Evolutionary conservation across 2,329 filamentous ascomycete genomes (phyloP), one percentile per base, ranked within the genome.

Genomic region (Laburnicola sp.): DNA sequence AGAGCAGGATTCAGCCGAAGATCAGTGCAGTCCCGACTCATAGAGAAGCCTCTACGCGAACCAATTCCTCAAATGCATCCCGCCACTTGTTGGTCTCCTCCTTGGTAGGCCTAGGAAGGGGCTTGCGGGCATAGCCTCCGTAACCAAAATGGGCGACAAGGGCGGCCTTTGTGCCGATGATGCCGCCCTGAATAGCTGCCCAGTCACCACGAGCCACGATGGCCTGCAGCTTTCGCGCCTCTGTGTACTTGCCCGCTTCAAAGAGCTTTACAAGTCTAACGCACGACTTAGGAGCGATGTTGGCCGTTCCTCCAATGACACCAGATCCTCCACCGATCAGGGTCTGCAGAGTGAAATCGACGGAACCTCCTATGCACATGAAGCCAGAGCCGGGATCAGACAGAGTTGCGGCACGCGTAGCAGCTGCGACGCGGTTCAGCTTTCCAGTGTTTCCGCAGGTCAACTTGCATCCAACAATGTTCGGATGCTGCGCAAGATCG

Each of bases 391-490:
- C 73, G 16, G 69, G 62, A 31, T 71, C 67, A 6, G 62, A 68
- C 6, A 68, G 59, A 2, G 71, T 74, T 0, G 62, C 68, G 9
- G 74, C 70, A 39, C 64, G 65, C 0, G 81, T 82, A 25, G 80
- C 80, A 21, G 83, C 81, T 8, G 81, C 81, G 25, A 84, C 37
- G 72, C 84, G 56, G 82, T 81, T 67, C 76, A 88, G 75, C 69
- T 88, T 88, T 55, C 85, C 85, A 25, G 85, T 87, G 68, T 88
- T 88, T 48, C 85, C 86, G 65, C 84, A 87, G 1, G 86, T 88
- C 50, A 88, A 75, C 72, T 88, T 88, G 66, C 84, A 84, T 52
- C 86, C 86, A 42, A 83, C 82, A 56, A 88, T 87, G 64, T 87
- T 87, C 32, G 81, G 78, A 62, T 88, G 84, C 32, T 79, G 73